Conservation (phyloP, 371 early-diverging fungal species). For the Mortierella sp. region DNA sequence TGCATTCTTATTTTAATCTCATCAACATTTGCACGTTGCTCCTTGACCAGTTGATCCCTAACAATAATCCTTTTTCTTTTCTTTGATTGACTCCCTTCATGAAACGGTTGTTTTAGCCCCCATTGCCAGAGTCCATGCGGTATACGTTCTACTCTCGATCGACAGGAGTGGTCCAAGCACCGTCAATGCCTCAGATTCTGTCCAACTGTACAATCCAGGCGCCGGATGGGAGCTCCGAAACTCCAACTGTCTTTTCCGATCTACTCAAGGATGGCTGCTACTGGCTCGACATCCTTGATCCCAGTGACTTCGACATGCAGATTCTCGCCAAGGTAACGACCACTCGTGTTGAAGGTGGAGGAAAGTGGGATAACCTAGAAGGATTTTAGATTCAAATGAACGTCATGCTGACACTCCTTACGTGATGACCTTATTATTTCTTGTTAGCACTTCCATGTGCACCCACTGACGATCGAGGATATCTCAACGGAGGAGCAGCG, state of each 20-base stretch:
- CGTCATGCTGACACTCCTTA: background rate
- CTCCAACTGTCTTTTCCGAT: slow-evolving; percentile 40
- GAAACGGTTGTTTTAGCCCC: slow-evolving; percentile 24
- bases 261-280: slow-evolving; percentile 70
- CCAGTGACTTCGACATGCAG: slow-evolving; percentile 83
- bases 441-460: slow-evolving; percentile 62
- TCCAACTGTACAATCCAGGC: slow-evolving; percentile 7
- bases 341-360: no score
- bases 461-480: slow-evolving; percentile 94
- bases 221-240: background rate
- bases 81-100: no score
- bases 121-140: slow-evolving; percentile 34
- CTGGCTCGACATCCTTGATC: slow-evolving; percentile 87
- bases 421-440: background rate
- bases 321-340: slow-evolving; percentile 62
- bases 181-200: slow-evolving; percentile 32
- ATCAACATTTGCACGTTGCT: background rate
- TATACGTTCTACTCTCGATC: slow-evolving; percentile 42
- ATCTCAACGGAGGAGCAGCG: slow-evolving; percentile 91
- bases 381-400: background rate
- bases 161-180: slow-evolving; percentile 40
- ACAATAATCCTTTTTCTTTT: background rate
- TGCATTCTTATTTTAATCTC: background rate
- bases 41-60: background rate
- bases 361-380: background rate